Evolutionary conservation across 495 filamentous ascomycete species (phyloP).

Genomic region (Hypomontagnella submonticulosa): DNA sequence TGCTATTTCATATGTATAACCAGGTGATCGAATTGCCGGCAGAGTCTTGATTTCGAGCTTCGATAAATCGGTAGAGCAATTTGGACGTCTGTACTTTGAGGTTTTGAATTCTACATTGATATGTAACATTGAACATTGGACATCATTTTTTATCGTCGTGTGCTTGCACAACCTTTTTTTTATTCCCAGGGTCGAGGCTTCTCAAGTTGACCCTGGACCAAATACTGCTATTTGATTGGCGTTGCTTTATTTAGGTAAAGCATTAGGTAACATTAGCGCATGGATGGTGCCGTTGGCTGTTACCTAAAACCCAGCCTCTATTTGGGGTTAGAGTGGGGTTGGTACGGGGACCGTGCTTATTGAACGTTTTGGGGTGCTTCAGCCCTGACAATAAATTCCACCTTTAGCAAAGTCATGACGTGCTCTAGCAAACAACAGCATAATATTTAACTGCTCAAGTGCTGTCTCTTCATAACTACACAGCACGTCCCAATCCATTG

Average conservation of each 20-base stretch:
- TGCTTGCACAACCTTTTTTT: constrained; percentile 30
- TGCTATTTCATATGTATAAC: not conserved
- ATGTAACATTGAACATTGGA: too few species aligned
- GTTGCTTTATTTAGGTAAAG: constrained; percentile 1
- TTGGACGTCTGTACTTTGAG: not conserved
- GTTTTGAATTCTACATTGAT: not conserved
- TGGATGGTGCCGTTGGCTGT: not conserved
- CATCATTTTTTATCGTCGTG: constrained; percentile 9
- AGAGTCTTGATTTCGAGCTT: constrained; percentile 1
- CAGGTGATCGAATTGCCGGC: not conserved
- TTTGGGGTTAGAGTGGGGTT: constrained; percentile 7
- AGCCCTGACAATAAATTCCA: not conserved
- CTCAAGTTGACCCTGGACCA: constrained; percentile 10
- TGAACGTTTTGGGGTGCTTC: too few species aligned
- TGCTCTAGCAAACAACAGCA: constrained; percentile 22
- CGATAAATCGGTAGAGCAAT: constrained; percentile 1
- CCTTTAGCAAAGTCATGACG: constrained; percentile 36
- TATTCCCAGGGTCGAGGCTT: constrained; percentile 12
- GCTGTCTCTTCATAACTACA: not conserved
- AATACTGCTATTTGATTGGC: constrained; percentile 23
- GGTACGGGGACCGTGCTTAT: too few species aligned
- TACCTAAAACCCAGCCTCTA: constrained; percentile 4
- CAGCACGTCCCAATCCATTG: constrained; percentile 5
- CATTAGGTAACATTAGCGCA: not conserved
- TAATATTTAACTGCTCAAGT: not conserved